phyloP scores from a whole-genome alignment of 2,329 filamentous ascomycete species.

The Arthrobotrys megalospora region DNA sequence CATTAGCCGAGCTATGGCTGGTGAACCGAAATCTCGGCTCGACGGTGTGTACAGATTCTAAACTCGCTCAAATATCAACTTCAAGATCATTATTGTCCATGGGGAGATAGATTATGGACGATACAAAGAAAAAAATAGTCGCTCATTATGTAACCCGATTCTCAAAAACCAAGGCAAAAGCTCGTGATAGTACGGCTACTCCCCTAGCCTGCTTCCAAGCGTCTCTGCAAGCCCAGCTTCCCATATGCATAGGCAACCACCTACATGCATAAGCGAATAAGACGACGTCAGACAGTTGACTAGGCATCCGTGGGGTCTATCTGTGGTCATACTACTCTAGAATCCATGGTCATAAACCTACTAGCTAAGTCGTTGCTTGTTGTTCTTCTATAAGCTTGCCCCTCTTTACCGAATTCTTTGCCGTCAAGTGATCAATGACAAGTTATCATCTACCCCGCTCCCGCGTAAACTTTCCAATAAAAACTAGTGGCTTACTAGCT shows the following conservation, averaged over 20 bases:
- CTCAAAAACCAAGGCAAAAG: conserved; percentile 7
- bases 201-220: background rate
- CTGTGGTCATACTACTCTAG: conserved; percentile 34
- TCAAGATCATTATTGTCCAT: conserved; percentile 17
- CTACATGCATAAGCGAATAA: conserved; percentile 42
- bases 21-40: background rate
- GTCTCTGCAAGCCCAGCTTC: background rate
- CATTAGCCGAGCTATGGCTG: background rate
- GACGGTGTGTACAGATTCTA: background rate
- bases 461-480: conserved; percentile 56
- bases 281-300: conserved; percentile 40
- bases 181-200: conserved; percentile 2
- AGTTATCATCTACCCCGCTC: conserved; percentile 44
- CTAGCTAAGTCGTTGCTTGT: conserved; percentile 8
- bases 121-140: background rate
- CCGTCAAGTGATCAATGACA: conserved; percentile 49
- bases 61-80: background rate
- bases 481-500: conserved; percentile 5
- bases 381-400: conserved; percentile 3
- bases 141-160: conserved; percentile 40
- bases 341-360: conserved; percentile 31
- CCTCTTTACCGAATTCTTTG: conserved; percentile 35
- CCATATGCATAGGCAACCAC: conserved; percentile 57
- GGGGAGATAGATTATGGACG: conserved; percentile 16
- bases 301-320: conserved; percentile 59